Evolutionary conservation across 1,284 basidiomycete species (phyloP).

Genomic region (Pseudozyma pruni): DNA sequence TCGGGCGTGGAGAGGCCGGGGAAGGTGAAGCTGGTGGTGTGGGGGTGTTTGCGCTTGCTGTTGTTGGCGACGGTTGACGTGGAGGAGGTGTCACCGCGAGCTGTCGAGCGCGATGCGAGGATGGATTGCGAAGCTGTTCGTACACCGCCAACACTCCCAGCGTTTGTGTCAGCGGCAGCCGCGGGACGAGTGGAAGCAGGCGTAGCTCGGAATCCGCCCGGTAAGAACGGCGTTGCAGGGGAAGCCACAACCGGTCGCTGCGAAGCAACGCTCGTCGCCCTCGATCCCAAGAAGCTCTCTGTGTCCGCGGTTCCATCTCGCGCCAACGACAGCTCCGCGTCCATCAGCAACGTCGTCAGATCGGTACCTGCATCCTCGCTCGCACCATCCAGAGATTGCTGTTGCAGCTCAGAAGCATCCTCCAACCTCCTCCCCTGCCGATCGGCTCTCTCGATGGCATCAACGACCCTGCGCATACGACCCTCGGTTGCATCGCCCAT

Average conservation of each 20-base stretch:
- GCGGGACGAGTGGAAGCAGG: slow-evolving; percentile 4
- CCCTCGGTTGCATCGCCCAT: slow-evolving; percentile 23
- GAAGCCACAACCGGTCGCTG: slow-evolving; percentile 2
- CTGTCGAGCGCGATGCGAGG: slow-evolving; percentile 1
- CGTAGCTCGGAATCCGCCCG: slow-evolving; percentile 40
- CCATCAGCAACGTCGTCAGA: slow-evolving; percentile 41
- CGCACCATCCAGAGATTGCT: neutral
- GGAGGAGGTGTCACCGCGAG: slow-evolving; percentile 4
- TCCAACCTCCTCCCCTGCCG: neutral
- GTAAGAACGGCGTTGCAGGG: slow-evolving; percentile 39
- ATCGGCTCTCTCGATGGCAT: slow-evolving; percentile 30
- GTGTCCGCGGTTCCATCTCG: slow-evolving; percentile 21
- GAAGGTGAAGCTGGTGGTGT: slow-evolving; percentile 12
- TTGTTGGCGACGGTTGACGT: slow-evolving; percentile 3
- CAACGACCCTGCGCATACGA: slow-evolving; percentile 32
- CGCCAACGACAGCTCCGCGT: slow-evolving; percentile 37
- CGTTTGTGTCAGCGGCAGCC: neutral
- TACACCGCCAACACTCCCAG: neutral
- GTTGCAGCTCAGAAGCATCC: slow-evolving; percentile 10
- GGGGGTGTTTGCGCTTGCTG: slow-evolving; percentile 10
- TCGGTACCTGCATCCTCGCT: slow-evolving; percentile 5
- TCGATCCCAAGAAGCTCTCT: slow-evolving; percentile 24
- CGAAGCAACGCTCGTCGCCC: slow-evolving; percentile 18
- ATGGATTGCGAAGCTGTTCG: slow-evolving; percentile 9
- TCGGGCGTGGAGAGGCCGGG: slow-evolving; percentile 11